phyloP scores from a whole-genome alignment of 305 asterid genomes.

The Solanum hybrid region DNA sequence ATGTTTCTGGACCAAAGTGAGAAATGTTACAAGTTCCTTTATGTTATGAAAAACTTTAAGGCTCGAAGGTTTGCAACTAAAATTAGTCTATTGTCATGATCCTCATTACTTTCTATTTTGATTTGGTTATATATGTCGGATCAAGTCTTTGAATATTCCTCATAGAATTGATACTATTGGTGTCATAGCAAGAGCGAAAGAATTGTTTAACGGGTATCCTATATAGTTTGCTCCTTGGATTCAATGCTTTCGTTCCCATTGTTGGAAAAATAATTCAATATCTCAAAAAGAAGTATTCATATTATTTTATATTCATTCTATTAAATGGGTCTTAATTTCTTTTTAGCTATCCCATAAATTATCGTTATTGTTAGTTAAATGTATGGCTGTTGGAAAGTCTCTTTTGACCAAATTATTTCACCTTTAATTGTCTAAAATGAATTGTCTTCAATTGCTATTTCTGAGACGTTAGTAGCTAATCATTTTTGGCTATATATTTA shows the following conservation, averaged over 20 bases:
- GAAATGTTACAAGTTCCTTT: slow-evolving; percentile 81
- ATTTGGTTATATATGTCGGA: slow-evolving; percentile 2
- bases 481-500: background rate
- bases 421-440: background rate
- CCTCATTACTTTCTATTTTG: background rate
- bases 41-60: slow-evolving; percentile 89
- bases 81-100: background rate
- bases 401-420: background rate
- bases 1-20: slow-evolving; percentile 87
- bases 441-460: background rate
- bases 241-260: background rate
- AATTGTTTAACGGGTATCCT: background rate
- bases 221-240: background rate
- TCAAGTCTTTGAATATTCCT: background rate
- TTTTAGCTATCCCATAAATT: background rate
- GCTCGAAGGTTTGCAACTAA: slow-evolving; percentile 23
- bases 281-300: background rate
- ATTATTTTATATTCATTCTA: background rate
- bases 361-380: background rate
- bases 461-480: background rate
- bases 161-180: slow-evolving; percentile 30
- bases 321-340: too few species aligned
- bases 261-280: background rate
- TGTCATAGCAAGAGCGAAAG: background rate
- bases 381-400: background rate